A percentile compares a stretch with the other conserved stretches of the same genome.
phyloP scores from a whole-genome alignment of 1,284 basidiomycete species.

The Trametes sp. region DNA sequence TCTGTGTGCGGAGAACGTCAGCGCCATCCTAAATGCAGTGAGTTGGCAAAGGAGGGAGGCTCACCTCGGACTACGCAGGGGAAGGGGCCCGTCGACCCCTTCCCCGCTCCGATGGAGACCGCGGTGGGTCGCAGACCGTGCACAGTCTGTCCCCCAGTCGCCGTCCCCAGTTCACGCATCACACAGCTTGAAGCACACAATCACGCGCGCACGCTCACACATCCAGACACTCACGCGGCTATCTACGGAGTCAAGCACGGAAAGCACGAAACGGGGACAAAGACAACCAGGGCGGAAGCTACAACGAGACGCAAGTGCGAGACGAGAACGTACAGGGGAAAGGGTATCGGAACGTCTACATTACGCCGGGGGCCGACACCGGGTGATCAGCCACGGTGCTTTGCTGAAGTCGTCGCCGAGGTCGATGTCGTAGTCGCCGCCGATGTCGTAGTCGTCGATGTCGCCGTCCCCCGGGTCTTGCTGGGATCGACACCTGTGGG shows the following conservation, averaged over 20 bases:
- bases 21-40: constrained; percentile 32
- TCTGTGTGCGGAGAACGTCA: neutral
- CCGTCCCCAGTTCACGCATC: too few species aligned
- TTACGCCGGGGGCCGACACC: neutral
- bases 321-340: neutral
- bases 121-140: too few species aligned
- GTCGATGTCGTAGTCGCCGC: too few species aligned
- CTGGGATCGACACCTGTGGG: neutral
- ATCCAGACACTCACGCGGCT: too few species aligned
- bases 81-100: constrained; percentile 11
- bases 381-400: neutral
- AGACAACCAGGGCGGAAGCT: too few species aligned
- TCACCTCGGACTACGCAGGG: constrained; percentile 15
- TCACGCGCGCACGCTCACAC: too few species aligned
- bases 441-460: neutral
- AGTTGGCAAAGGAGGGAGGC: neutral
- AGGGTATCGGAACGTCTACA: too few species aligned
- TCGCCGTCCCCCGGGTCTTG: neutral
- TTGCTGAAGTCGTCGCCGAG: neutral
- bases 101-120: constrained; percentile 14
- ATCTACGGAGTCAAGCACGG: too few species aligned
- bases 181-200: too few species aligned
- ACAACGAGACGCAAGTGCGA: too few species aligned
- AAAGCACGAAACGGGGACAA: too few species aligned
- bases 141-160: too few species aligned